Conservation (phyloP, 2,329 filamentous ascomycete genomes). For the Xenoacremonium recifei region DNA sequence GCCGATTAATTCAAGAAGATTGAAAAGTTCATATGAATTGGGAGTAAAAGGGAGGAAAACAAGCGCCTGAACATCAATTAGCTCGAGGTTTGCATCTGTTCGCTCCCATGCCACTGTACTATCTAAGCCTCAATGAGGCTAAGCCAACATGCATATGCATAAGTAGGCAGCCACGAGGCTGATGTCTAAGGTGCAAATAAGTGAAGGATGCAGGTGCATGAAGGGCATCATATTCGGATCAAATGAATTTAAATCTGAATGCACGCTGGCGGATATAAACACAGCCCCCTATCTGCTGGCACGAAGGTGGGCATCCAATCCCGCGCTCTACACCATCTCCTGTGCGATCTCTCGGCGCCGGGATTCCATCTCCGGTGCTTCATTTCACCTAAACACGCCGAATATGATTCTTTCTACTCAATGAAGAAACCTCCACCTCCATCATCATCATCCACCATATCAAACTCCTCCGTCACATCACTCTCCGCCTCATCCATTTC, state of each 20-base stretch:
- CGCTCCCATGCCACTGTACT: not conserved
- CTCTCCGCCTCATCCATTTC: slow-evolving; percentile 35
- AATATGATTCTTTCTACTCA: too few species aligned
- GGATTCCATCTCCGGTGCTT: too few species aligned
- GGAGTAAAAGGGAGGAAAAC: not conserved
- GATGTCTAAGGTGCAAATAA: too few species aligned
- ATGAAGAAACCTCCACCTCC: slow-evolving; percentile 46
- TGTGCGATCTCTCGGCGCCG: too few species aligned
- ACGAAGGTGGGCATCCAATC: too few species aligned
- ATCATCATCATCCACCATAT: slow-evolving; percentile 40
- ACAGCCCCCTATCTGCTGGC: too few species aligned
- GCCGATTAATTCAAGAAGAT: not conserved
- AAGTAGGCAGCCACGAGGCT: not conserved
- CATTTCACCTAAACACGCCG: too few species aligned
- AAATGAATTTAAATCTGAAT: too few species aligned
- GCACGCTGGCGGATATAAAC: too few species aligned
- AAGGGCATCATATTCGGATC: too few species aligned
- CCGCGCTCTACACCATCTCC: too few species aligned
- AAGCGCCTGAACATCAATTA: not conserved
- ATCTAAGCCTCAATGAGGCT: not conserved
- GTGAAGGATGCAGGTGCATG: too few species aligned
- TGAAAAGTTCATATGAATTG: not conserved
- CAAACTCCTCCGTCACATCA: slow-evolving; percentile 43
- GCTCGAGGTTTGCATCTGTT: not conserved
- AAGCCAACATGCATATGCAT: not conserved